These are phyloP conservation scores for Flammula alnicola DNA, from an alignment of 1,284 basidiomycete species.

Conservation along the genomic window DNA sequence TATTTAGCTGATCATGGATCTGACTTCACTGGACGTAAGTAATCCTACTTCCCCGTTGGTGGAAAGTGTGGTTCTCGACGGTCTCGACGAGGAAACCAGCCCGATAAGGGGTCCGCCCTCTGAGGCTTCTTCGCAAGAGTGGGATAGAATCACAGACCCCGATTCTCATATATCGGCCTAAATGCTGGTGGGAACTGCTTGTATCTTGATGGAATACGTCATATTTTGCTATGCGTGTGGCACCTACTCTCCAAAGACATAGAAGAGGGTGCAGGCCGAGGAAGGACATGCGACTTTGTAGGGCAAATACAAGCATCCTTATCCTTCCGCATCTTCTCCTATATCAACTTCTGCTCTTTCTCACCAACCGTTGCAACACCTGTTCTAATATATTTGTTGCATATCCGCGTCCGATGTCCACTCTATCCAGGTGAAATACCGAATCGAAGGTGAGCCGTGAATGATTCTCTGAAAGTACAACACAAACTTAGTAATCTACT, in stretches of 20 bases:
- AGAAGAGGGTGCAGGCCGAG: constrained; percentile 14
- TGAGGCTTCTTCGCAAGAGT: constrained; percentile 83
- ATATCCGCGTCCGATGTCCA: constrained; percentile 28
- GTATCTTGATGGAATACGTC: constrained; percentile 30
- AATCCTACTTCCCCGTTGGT: constrained; percentile 45
- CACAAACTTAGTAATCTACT: constrained; percentile 27
- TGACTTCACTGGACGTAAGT: constrained; percentile 91
- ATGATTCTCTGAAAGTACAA: constrained; percentile 23
- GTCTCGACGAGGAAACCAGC: constrained; percentile 62
- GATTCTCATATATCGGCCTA: constrained; percentile 56
- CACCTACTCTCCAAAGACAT: constrained; percentile 19
- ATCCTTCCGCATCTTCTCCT: constrained; percentile 16
- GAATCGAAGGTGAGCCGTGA: constrained; percentile 74
- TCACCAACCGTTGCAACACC: constrained; percentile 33
- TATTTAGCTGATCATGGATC: constrained; percentile 79
- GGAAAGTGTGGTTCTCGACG: constrained; percentile 43
- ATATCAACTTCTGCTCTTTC: constrained; percentile 27
- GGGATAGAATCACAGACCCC: constrained; percentile 81
- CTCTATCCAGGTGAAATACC: constrained; percentile 58
- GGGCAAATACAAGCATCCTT: constrained; percentile 17
- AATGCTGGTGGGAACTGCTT: constrained; percentile 27
- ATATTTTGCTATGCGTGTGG: constrained; percentile 5
- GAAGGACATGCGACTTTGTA: constrained; percentile 23
- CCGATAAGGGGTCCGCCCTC: constrained; percentile 73
- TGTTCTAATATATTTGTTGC: constrained; percentile 71